These are phyloP conservation scores for Brasenia schreberi DNA, from an alignment of 164 flowering plant species.

Conservation along the genomic window DNA sequence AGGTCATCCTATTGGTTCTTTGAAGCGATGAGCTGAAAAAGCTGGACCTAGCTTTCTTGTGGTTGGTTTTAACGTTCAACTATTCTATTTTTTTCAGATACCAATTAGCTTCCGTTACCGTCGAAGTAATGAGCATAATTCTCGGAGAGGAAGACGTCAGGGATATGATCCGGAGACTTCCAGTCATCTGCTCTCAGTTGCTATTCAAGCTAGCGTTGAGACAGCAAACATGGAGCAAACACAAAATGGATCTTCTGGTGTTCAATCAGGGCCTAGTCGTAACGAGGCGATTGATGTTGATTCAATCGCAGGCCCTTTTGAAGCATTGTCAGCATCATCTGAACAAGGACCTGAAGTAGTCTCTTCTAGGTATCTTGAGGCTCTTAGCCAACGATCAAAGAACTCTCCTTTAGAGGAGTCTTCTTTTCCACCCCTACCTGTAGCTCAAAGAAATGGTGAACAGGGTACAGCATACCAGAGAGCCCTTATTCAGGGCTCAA, in stretches of 20 bases:
- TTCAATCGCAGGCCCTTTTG: slow-evolving; percentile 30
- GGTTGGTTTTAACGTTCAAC: too few species aligned
- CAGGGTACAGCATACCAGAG: slow-evolving; percentile 20
- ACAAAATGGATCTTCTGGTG: slow-evolving; percentile 14
- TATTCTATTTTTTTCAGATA: slow-evolving; percentile 27
- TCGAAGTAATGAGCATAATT: slow-evolving; percentile 41
- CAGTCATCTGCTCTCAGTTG: slow-evolving; percentile 46
- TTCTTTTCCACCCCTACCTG: slow-evolving; percentile 71
- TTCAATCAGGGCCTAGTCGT: slow-evolving; percentile 15
- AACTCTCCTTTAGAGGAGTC: slow-evolving; percentile 41
- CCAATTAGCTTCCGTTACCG: slow-evolving; percentile 80
- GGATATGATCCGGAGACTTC: slow-evolving; percentile 35
- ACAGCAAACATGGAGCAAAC: slow-evolving; percentile 23
- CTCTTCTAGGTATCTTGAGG: slow-evolving; percentile 66
- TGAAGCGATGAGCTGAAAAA: too few species aligned
- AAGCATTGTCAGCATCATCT: slow-evolving; percentile 24
- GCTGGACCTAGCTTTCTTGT: too few species aligned
- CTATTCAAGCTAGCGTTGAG: slow-evolving; percentile 59
- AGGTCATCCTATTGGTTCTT: too few species aligned
- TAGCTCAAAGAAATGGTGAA: slow-evolving; percentile 24
- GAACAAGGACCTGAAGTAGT: slow-evolving; percentile 28
- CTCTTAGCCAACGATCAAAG: slow-evolving; percentile 35
- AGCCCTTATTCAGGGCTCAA: slow-evolving; percentile 24
- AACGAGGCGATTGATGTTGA: slow-evolving; percentile 26
- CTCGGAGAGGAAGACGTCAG: slow-evolving; percentile 54